Evolutionary conservation across 148 eudicot species (phyloP).

Genomic region (Rhododendron henanense): DNA sequence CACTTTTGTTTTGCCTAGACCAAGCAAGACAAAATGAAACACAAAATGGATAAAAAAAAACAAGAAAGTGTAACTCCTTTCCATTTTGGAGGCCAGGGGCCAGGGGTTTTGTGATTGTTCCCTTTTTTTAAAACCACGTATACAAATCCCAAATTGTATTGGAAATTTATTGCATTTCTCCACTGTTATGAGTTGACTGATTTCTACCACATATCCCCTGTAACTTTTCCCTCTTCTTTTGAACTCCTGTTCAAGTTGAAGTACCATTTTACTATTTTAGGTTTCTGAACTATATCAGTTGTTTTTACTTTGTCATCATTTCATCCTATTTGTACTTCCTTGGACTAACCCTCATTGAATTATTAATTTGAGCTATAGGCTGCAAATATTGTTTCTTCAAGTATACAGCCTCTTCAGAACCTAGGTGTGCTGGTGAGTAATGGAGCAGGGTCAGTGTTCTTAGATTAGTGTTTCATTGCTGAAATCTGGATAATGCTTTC

Average conservation of each 20-base stretch:
- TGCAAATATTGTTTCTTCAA: constrained; percentile 74
- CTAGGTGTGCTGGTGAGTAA: constrained; percentile 52
- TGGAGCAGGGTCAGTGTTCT: constrained; percentile 3
- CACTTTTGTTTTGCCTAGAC: background rate
- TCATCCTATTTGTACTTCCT: background rate
- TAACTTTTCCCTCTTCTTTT: background rate
- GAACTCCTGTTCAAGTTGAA: background rate
- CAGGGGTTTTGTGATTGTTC: background rate
- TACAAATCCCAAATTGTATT: background rate
- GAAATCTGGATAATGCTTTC: background rate
- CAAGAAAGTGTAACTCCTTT: background rate
- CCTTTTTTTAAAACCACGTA: background rate
- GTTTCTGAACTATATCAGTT: background rate
- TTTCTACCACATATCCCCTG: background rate
- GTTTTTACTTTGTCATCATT: background rate
- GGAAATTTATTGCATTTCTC: background rate
- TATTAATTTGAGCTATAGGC: constrained; percentile 41
- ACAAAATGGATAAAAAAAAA: background rate
- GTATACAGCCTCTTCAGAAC: constrained; percentile 85
- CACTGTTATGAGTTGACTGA: background rate
- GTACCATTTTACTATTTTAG: background rate
- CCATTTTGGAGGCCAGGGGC: background rate
- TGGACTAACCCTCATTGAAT: background rate
- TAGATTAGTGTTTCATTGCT: constrained; percentile 5
- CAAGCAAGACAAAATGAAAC: too few relatives aligned